Base-by-base conservation (phyloP, 208 protist genomes). In the Kentomonas sorsogonicus region DNA sequence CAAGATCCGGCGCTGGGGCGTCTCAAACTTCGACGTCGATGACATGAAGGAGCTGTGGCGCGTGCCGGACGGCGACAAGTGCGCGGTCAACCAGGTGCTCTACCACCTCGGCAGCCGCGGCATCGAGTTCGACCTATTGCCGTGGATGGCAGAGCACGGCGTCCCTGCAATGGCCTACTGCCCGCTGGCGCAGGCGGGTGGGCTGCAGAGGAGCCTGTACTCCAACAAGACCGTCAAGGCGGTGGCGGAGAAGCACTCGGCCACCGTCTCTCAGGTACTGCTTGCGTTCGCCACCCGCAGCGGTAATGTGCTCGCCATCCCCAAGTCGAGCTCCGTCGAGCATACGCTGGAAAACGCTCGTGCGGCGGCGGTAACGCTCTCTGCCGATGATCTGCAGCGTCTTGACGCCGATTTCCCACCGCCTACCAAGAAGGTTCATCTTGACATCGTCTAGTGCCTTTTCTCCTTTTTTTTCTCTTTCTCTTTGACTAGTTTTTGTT, bases 121-220 rank as follows among this genome's bases (percentile, higher is more conserved):
- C 39, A 74, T 77, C 23, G 78, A 93, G 62, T 67, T 63, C 36
- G 83, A 79, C 18, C 76, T 94, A 43, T 29, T 90, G 39, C 70
- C 79, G 31, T 78, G 74, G 50, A 59, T 85, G 48, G 40, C 44
- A 29, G 46, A 61, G 45, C 65, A 89, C 34, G 40, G 59, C 16
- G 83, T 96, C 34, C 39, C 72, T 20, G 68, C 82, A 26, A 89
- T 87, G 55, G 87, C 89, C 10, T 95, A 95, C 58, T 90, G 78
- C 66, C 89, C 89, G 25, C 65, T 72, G 36, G 74, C 79, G 20
- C 72, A 79, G 43, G 77, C 77, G 34, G 52, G 82, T 6, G 57
- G 72, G 13, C 67, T 91, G n/a, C 70, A 85, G 41, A 54, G 62
- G 61, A 61, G 54, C 34, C 69, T 90, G n/a, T 78, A 83, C 64